These are phyloP conservation scores for Pholiota adiposa DNA, from an alignment of 1,284 basidiomycete genomes.

Conservation along the genomic window DNA sequence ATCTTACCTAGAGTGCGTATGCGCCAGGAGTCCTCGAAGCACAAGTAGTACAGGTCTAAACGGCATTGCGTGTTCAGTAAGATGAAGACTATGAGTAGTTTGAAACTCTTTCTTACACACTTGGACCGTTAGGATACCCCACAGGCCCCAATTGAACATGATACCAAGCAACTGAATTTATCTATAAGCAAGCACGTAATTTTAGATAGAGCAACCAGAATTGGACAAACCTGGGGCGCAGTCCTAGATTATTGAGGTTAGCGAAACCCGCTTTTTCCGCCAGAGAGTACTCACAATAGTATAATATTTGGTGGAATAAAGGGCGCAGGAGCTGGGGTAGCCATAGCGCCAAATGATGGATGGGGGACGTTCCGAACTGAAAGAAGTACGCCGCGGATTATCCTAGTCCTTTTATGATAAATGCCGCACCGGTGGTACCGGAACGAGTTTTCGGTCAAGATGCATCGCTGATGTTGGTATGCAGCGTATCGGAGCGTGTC, in stretches of 20 bases:
- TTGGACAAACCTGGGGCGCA: neutral
- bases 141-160: conserved; percentile 10
- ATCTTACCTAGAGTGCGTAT: neutral
- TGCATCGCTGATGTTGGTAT: neutral
- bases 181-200: neutral
- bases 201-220: too few relatives aligned
- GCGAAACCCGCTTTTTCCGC: neutral
- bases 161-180: conserved; percentile 3
- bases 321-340: neutral
- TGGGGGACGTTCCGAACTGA: neutral
- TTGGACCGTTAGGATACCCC: conserved; percentile 10
- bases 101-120: neutral
- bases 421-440: neutral
- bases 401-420: neutral
- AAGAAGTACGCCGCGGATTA: neutral
- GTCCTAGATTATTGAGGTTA: neutral
- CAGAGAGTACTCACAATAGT: neutral
- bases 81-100: neutral
- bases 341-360: neutral
- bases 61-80: neutral
- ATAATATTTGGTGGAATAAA: neutral
- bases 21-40: neutral
- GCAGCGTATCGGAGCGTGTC: neutral
- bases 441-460: neutral
- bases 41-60: conserved; percentile 5